Percentiles rank a stretch among this genome's conserved stretches.
Evolutionary conservation across 176 grass and related monocot genomes (phyloP).

Genomic region (Carex kokanica): DNA sequence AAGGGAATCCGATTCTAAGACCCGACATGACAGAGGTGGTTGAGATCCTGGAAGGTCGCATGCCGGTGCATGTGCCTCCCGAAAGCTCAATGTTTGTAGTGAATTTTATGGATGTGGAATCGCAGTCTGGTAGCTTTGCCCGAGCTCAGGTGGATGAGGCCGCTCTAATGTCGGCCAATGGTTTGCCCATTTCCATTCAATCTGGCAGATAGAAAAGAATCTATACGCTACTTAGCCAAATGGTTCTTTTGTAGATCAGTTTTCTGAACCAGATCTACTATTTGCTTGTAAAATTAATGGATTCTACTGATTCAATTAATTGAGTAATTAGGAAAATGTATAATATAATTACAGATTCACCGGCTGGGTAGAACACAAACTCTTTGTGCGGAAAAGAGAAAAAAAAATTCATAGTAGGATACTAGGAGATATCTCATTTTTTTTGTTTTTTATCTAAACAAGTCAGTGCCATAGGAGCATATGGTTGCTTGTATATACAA

Average conservation of each 20-base stretch:
- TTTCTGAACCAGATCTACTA: not conserved
- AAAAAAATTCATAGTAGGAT: not conserved
- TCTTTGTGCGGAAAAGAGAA: not conserved
- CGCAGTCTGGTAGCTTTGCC: not conserved
- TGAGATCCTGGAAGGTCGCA: constrained; percentile 40
- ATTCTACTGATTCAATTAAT: not conserved
- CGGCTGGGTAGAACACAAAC: not conserved
- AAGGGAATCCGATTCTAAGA: constrained; percentile 31
- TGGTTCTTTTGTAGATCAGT: not conserved
- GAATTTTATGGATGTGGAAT: constrained; percentile 6
- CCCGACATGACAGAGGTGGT: constrained; percentile 33
- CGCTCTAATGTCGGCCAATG: not conserved
- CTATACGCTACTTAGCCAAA: not conserved
- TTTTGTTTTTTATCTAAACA: too few relatives aligned
- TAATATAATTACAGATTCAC: too few relatives aligned
- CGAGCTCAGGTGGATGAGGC: not conserved
- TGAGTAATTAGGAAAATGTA: not conserved
- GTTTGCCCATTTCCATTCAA: not conserved
- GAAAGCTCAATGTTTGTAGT: constrained; percentile 28
- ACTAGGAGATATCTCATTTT: not conserved
- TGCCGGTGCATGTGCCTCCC: constrained; percentile 36
- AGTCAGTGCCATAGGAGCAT: too few relatives aligned
- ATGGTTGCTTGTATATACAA: too few relatives aligned
- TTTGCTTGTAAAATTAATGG: not conserved
- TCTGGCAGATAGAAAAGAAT: not conserved